These are phyloP conservation scores for Fusarium euwallaceae DNA, from an alignment of 2,329 filamentous ascomycete genomes.

Conservation along the genomic window DNA sequence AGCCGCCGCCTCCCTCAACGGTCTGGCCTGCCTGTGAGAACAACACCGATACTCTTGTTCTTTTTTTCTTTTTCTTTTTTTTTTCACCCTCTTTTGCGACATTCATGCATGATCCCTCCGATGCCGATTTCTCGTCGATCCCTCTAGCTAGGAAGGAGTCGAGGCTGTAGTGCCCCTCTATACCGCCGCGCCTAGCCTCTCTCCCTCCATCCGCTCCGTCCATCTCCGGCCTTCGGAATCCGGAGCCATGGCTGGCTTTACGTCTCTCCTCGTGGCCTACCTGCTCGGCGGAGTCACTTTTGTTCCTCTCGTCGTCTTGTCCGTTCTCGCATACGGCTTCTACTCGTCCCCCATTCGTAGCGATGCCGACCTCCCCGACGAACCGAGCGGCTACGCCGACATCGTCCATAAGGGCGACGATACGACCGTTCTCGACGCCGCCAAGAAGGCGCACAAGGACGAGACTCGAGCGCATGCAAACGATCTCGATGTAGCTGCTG, in stretches of 20 bases:
- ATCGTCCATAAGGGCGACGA: slow-evolving; percentile 75
- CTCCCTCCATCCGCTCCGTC: slow-evolving; percentile 3
- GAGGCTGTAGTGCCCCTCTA: slow-evolving; percentile 38
- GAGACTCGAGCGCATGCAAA: slow-evolving; percentile 68
- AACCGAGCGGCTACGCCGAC: slow-evolving; percentile 50
- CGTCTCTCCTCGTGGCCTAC: slow-evolving; percentile 79
- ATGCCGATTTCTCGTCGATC: slow-evolving; percentile 30
- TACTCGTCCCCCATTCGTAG: slow-evolving; percentile 72
- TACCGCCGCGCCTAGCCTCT: slow-evolving; percentile 24
- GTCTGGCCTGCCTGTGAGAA: background rate
- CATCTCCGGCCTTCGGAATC: slow-evolving; percentile 36
- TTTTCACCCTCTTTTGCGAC: slow-evolving; percentile 2
- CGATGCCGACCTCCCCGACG: slow-evolving; percentile 51
- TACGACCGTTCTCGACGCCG: slow-evolving; percentile 71
- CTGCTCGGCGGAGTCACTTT: slow-evolving; percentile 90
- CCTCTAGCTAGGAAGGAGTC: slow-evolving; percentile 32
- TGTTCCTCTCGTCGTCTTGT: slow-evolving; percentile 76
- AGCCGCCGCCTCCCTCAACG: slow-evolving; percentile 28
- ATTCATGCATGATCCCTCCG: slow-evolving; percentile 13
- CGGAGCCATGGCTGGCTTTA: slow-evolving; percentile 64
- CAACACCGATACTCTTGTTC: slow-evolving; percentile 18
- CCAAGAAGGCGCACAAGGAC: slow-evolving; percentile 69
- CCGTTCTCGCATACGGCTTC: slow-evolving; percentile 76
- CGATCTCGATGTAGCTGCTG: slow-evolving; percentile 84
- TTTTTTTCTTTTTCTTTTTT: slow-evolving; percentile 7